phyloP scores from a whole-genome alignment of 192 early-diverging fungal species.

The Linnemannia elongata region DNA sequence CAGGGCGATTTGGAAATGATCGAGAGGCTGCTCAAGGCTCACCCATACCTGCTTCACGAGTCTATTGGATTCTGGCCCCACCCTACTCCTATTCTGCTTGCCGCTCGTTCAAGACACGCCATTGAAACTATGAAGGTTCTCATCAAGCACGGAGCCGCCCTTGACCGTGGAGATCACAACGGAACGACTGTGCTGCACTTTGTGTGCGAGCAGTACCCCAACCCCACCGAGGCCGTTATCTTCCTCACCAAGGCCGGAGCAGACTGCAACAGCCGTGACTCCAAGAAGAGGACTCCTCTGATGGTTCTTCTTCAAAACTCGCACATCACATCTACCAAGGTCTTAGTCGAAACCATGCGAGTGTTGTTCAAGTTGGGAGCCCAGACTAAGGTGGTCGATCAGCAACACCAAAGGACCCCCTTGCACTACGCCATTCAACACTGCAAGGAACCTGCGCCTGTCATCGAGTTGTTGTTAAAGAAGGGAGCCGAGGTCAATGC shows the following conservation, averaged over 20 bases:
- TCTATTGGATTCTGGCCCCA: slow-evolving; percentile 48
- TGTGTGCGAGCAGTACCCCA: slow-evolving; percentile 50
- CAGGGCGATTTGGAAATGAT: slow-evolving; percentile 44
- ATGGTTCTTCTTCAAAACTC: slow-evolving; percentile 41
- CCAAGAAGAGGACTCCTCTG: slow-evolving; percentile 53
- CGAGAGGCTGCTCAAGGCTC: slow-evolving; percentile 34
- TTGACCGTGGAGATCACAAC: slow-evolving; percentile 42
- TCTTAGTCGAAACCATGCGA: slow-evolving; percentile 42
- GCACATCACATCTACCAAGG: slow-evolving; percentile 42
- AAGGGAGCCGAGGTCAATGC: slow-evolving; percentile 55
- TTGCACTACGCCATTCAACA: slow-evolving; percentile 49
- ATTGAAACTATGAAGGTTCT: slow-evolving; percentile 49
- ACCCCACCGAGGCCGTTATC: slow-evolving; percentile 38
- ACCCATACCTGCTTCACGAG: slow-evolving; percentile 41
- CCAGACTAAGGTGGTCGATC: slow-evolving; percentile 35
- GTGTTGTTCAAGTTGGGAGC: slow-evolving; percentile 55
- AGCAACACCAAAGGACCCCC: slow-evolving; percentile 35
- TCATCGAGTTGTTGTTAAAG: slow-evolving; percentile 51
- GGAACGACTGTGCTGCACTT: slow-evolving; percentile 47
- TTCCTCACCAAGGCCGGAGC: slow-evolving; percentile 50
- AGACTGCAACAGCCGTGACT: slow-evolving; percentile 46
- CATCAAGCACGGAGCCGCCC: slow-evolving; percentile 28
- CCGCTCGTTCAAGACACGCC: slow-evolving; percentile 41
- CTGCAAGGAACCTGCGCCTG: slow-evolving; percentile 42
- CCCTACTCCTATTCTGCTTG: slow-evolving; percentile 37